Conservation (phyloP, 2,329 filamentous ascomycete genomes). For the Fusarium marasasianum region DNA sequence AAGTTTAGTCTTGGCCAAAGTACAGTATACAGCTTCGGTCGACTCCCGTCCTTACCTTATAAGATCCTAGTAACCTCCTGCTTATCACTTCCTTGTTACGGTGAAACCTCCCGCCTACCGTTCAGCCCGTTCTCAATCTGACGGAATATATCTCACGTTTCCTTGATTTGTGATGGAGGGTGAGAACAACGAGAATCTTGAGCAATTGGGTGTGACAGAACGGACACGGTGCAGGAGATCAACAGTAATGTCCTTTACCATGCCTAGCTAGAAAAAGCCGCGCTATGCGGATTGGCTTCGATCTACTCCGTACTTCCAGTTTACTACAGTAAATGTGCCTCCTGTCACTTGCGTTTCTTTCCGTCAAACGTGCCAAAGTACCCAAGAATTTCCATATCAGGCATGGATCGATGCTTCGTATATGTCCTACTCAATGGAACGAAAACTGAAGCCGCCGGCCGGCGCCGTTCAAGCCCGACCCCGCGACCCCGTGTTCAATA, state of each 20-base stretch:
- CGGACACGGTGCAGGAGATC: slow-evolving; percentile 25
- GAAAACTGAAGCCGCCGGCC: slow-evolving; percentile 11
- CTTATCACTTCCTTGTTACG: slow-evolving; percentile 21
- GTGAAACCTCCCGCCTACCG: slow-evolving; percentile 1
- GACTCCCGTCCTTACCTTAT: slow-evolving; percentile 16
- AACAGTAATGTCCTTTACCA: slow-evolving; percentile 2
- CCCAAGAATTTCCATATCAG: slow-evolving; percentile 2
- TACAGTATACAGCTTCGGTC: slow-evolving; percentile 30
- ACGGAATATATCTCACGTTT: slow-evolving; percentile 28
- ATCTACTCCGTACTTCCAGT: background rate
- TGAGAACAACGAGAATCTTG: slow-evolving; percentile 6
- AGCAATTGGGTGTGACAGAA: slow-evolving; percentile 3
- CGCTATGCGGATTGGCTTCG: slow-evolving; percentile 3
- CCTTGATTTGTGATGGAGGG: slow-evolving; percentile 30
- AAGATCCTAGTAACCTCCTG: slow-evolving; percentile 22
- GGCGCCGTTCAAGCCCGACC: slow-evolving; percentile 30
- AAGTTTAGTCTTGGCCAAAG: slow-evolving; percentile 2
- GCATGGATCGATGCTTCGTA: slow-evolving; percentile 12
- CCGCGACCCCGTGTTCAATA: slow-evolving; percentile 14
- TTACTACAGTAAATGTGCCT: background rate
- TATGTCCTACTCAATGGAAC: background rate
- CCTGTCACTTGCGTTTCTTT: slow-evolving; percentile 8
- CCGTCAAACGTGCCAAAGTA: slow-evolving; percentile 3
- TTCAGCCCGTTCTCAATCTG: slow-evolving; percentile 16
- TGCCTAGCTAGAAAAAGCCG: background rate